Evolutionary conservation across 148 eudicot species (phyloP), one percentile per base, ranked within the genome.

Genomic region (Limonium bicolor): DNA sequence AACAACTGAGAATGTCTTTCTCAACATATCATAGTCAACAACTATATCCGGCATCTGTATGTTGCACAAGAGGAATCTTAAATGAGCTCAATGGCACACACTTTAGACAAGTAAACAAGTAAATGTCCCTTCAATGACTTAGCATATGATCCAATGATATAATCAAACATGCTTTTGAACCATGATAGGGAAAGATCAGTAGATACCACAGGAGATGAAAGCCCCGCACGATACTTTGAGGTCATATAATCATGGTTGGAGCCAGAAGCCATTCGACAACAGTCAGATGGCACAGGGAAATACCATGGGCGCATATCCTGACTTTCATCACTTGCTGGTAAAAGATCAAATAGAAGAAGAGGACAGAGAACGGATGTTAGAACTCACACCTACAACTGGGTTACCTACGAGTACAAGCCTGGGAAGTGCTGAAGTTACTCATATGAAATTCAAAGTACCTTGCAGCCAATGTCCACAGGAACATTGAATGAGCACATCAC

Each of bases 201-300:
- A n/a, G n/a, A 40, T 90, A 90, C 99, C 95, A 90, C 88, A 23
- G 93, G 88, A 60, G 95, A 85, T 11, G 99, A 84, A 47, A 90
- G 80, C 52, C 84, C 74, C 15, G 54, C 74, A 27, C 95, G 94
- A 50, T 78, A 90, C 14, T 51, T 55, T n/a, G 78, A 70, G 60
- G 58, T 54, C 56, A 46, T 54, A 69, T 70, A 85, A 53, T 88
- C 88, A 28, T 80, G 85, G 72, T 90, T 90, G 58, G 95, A 85
- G 31, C 99, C 93, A 10, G 94, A 82, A 51, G 61, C 51, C 50
- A 85, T 59, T 35, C 51, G 63, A 48, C 80, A 76, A 38, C 55
- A 50, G 56, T 76, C 69, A 47, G 82, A 69, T 36, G 88, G 85
- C 55, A 81, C 34, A 27, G 99, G 95, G 37, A 90, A 85, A 71